A percentile compares a stretch with the other conserved stretches of the same genome.
phyloP scores from a whole-genome alignment of 1,284 basidiomycete species.

The Crocinoboletus sp. region DNA sequence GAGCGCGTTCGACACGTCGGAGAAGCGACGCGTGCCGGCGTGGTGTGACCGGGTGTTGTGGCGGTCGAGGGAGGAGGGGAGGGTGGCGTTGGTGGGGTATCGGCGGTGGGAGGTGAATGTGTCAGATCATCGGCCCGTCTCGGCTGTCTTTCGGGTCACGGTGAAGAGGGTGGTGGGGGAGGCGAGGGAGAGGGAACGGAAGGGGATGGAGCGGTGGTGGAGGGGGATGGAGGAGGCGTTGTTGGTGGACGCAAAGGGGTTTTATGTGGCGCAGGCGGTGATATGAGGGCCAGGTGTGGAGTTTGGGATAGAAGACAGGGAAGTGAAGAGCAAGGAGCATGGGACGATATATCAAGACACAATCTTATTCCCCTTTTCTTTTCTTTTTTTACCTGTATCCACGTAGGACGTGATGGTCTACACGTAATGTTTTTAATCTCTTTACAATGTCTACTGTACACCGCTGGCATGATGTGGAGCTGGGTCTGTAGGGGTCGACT shows the following conservation, averaged over 20 bases:
- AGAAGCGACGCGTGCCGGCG: constrained; percentile 86
- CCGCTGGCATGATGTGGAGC: no score
- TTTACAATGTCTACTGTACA: no score
- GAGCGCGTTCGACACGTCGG: constrained; percentile 80
- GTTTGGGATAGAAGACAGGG: neutral
- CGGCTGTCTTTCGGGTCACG: constrained; percentile 67
- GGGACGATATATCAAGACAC: no score
- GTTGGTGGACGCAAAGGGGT: constrained; percentile 47
- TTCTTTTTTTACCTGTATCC: neutral
- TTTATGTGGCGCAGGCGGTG: constrained; percentile 42
- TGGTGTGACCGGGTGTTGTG: constrained; percentile 97
- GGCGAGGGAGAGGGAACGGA: constrained; percentile 50
- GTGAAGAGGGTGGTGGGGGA: constrained; percentile 69
- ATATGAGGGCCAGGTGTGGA: no score
- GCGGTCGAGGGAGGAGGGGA: constrained; percentile 54
- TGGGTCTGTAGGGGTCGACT: no score
- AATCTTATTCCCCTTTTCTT: neutral
- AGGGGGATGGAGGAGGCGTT: constrained; percentile 49
- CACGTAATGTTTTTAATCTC: constrained; percentile 6
- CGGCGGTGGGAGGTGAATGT: constrained; percentile 78
- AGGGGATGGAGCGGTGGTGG: constrained; percentile 58
- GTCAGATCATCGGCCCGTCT: constrained; percentile 85
- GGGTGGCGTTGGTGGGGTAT: constrained; percentile 65
- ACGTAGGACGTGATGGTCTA: constrained; percentile 3
- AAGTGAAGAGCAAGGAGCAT: no score